Conservation (phyloP, 2,329 filamentous ascomycete species). For the Sclerotinia sclerotiorum region DNA sequence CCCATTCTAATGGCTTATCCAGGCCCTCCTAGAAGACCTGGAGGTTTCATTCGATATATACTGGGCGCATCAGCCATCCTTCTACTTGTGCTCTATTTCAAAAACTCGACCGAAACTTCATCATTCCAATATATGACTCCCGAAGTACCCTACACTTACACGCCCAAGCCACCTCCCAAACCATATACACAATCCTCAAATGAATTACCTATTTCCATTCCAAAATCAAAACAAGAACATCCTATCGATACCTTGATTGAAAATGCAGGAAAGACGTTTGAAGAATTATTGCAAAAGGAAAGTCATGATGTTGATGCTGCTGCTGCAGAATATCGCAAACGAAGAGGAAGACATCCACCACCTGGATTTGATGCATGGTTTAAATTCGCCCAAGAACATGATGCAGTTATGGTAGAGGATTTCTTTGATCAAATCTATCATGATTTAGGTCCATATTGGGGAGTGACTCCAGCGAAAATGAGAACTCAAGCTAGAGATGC, state of each 20-base stretch:
- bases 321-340: constrained; percentile 53
- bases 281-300: constrained; percentile 45
- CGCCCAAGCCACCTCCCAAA: not conserved
- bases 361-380: constrained; percentile 63
- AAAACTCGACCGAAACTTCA: constrained; percentile 12
- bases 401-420: constrained; percentile 58
- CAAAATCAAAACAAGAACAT: constrained; percentile 37
- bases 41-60: constrained; percentile 32
- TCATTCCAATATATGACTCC: constrained; percentile 5
- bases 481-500: constrained; percentile 53
- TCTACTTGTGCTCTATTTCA: constrained; percentile 27
- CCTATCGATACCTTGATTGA: constrained; percentile 50
- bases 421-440: constrained; percentile 59
- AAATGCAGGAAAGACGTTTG: constrained; percentile 44
- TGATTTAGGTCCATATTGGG: constrained; percentile 51
- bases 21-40: constrained; percentile 36
- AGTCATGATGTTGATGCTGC: constrained; percentile 47
- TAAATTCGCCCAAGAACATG: constrained; percentile 50
- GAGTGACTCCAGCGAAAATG: constrained; percentile 47
- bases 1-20: constrained; percentile 37
- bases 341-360: constrained; percentile 60
- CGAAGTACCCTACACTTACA: not conserved
- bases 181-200: not conserved
- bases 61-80: constrained; percentile 28
- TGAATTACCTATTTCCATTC: constrained; percentile 1